Base-by-base conservation (phyloP, 208 protist genomes). In the Leishmania arabica region DNA sequence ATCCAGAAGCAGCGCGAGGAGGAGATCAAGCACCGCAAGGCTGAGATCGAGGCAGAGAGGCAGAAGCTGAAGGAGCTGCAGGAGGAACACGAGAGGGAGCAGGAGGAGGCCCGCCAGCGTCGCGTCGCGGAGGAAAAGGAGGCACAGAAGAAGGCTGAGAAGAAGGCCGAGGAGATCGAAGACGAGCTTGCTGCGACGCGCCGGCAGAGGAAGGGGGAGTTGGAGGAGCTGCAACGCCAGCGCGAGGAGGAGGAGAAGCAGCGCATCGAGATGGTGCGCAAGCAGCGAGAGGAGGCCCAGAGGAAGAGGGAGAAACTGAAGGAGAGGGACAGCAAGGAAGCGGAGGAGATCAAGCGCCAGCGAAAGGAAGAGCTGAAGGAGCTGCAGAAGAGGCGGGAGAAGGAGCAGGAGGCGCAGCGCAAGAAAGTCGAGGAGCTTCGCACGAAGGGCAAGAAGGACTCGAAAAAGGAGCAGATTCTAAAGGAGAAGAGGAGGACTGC, bases 1-100 rank as follows among this genome's bases (percentile, higher is more conserved):
- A 45, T 65, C 64, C 79, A 84, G 64, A 83, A 81, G 80, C 69
- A 87, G 80, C 78, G 80, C 53, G 82, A 85, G 58, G 83, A 89
- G 77, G 82, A 89, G 77, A 83, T 86, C 66, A 89, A 89, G 86
- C 82, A 79, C 74, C 81, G 78, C 31, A 83, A 86, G 65, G 77
- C 82, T 27, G 78, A 65, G 37, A 13, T 81, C 24, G 85, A 88
- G 51, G 74, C 65, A 9, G 85, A 88, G 75, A 82, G 77, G 81
- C 62, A 84, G 82, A 73, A 74, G 60, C 75, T 84, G 60, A 86
- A 87, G 81, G 81, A 91, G 79, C 60, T 84, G 47, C 77, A 87
- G 82, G 81, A 91, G 75, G 75, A 85, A 54, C 77, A 79, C 40
- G 85, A 88, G 75, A 84, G 86, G 84, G 81, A 85, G 71, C 72